Percentiles rank a stretch among this genome's conserved stretches.
phyloP scores from a whole-genome alignment of 2,329 filamentous ascomycete genomes.

The Microcyclospora tardicrescens region DNA sequence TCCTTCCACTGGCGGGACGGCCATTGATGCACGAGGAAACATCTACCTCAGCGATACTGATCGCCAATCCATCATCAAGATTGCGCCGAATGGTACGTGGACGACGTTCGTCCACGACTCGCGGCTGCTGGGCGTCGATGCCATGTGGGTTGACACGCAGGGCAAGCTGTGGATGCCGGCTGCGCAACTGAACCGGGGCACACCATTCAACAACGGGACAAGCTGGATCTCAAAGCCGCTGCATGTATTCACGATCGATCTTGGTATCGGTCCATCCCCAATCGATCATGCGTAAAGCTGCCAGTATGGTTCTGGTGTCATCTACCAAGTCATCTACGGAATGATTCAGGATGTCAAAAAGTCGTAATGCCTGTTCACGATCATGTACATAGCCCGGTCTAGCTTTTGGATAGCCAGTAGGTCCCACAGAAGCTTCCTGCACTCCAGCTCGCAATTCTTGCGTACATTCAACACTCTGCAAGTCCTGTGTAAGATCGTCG shows the following conservation, averaged over 20 bases:
- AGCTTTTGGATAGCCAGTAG: too few relatives aligned
- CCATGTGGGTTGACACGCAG: constrained; percentile 20
- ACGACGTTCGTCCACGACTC: constrained; percentile 17
- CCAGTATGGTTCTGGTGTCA: too few relatives aligned
- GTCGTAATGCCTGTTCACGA: too few relatives aligned
- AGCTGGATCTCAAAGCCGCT: constrained; percentile 15
- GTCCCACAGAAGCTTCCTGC: too few relatives aligned
- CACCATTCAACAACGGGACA: constrained; percentile 17
- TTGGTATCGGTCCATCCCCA: constrained; percentile 15
- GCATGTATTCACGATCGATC: constrained; percentile 16
- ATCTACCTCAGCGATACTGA: constrained; percentile 27
- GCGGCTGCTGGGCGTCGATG: constrained; percentile 20
- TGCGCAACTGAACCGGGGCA: constrained; percentile 18
- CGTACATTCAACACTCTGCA: too few relatives aligned
- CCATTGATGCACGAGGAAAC: constrained; percentile 27
- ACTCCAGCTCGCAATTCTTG: too few relatives aligned
- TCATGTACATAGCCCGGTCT: too few relatives aligned
- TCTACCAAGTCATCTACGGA: too few relatives aligned
- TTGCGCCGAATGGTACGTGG: constrained; percentile 18
- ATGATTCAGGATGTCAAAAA: too few relatives aligned
- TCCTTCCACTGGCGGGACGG: constrained; percentile 25
- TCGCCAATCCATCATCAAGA: constrained; percentile 15
- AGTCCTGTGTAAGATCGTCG: too few relatives aligned
- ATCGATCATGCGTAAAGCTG: constrained; percentile 15
- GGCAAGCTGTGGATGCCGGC: constrained; percentile 20